Percentiles rank a stretch among this genome's conserved stretches.
Evolutionary conservation across 164 flowering plant genomes (phyloP).

Genomic region (Magnolia changhungtana): DNA sequence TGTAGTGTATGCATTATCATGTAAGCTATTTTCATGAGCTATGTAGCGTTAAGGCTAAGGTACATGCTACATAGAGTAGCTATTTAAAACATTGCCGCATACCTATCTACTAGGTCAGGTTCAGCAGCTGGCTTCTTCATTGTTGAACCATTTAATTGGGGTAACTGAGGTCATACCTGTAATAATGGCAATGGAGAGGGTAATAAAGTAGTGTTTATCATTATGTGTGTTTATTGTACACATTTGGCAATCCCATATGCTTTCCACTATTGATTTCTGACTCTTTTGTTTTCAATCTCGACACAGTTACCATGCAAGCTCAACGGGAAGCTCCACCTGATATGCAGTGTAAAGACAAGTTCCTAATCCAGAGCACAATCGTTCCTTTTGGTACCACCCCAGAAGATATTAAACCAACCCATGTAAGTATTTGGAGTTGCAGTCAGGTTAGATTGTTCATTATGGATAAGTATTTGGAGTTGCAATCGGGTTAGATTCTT

Average conservation of each 20-base stretch:
- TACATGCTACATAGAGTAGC: no score
- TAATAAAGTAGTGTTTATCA: background rate
- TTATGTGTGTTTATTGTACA: background rate
- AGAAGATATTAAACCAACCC: slow-evolving; percentile 54
- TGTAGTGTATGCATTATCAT: no score
- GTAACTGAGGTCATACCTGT: background rate
- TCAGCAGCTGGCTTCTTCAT: no score
- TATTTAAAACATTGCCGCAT: no score
- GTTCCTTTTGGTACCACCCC: slow-evolving; percentile 58
- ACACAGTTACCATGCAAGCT: slow-evolving; percentile 84
- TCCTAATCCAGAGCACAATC: slow-evolving; percentile 72
- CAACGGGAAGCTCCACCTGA: slow-evolving; percentile 52
- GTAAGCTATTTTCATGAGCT: no score
- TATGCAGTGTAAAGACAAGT: slow-evolving; percentile 82
- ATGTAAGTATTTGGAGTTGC: slow-evolving; percentile 34
- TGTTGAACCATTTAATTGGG: no score
- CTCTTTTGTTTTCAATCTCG: background rate
- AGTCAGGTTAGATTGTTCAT: background rate
- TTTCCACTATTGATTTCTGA: background rate
- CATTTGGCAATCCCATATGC: background rate
- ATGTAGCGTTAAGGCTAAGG: no score
- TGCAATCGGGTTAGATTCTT: slow-evolving; percentile 12
- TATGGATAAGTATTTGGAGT: slow-evolving; percentile 21
- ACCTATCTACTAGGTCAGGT: no score
- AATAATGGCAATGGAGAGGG: background rate